Percentiles rank a stretch among this genome's conserved stretches.
Conservation (phyloP, 2,329 filamentous ascomycete species). For the Ophiostoma pallidulum region DNA sequence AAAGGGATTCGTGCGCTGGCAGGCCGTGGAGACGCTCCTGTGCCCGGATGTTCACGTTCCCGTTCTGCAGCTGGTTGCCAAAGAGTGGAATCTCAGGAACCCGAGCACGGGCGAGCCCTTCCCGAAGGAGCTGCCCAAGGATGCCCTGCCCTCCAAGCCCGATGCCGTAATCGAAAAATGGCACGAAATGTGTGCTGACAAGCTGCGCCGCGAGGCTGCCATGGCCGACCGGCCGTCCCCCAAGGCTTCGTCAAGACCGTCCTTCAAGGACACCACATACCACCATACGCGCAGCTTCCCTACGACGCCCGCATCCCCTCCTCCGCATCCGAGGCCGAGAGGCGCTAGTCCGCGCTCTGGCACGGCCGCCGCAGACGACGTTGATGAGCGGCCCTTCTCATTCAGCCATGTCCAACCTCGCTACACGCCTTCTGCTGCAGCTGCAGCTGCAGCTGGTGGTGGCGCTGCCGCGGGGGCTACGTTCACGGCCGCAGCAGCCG, state of each 20-base stretch:
- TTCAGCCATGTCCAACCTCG: slow-evolving; percentile 34
- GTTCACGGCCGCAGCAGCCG: slow-evolving; percentile 14
- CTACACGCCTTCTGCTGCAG: slow-evolving; percentile 18
- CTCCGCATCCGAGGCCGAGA: neutral
- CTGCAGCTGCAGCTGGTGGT: slow-evolving; percentile 3
- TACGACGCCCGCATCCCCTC: neutral
- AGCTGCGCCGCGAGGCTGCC: slow-evolving; percentile 53
- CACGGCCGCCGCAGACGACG: slow-evolving; percentile 20
- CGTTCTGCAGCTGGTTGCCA: slow-evolving; percentile 72
- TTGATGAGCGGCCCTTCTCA: slow-evolving; percentile 28
- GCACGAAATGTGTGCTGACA: slow-evolving; percentile 69
- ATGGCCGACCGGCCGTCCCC: slow-evolving; percentile 22
- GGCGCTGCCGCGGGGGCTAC: slow-evolving; percentile 3
- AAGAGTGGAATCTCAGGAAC: slow-evolving; percentile 65
- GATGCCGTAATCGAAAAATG: slow-evolving; percentile 77
- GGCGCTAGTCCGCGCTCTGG: slow-evolving; percentile 3
- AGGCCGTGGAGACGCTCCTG: slow-evolving; percentile 81
- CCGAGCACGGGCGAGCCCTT: slow-evolving; percentile 64
- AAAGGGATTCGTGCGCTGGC: slow-evolving; percentile 85
- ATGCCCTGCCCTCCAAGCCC: slow-evolving; percentile 60
- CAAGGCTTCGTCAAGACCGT: slow-evolving; percentile 11
- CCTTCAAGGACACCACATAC: slow-evolving; percentile 23
- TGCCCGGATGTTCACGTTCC: slow-evolving; percentile 80
- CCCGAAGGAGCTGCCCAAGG: slow-evolving; percentile 45
- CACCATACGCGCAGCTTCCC: slow-evolving; percentile 22